phyloP scores from a whole-genome alignment of 768 basidiomycete species.

The Glaciozyma martinii region DNA sequence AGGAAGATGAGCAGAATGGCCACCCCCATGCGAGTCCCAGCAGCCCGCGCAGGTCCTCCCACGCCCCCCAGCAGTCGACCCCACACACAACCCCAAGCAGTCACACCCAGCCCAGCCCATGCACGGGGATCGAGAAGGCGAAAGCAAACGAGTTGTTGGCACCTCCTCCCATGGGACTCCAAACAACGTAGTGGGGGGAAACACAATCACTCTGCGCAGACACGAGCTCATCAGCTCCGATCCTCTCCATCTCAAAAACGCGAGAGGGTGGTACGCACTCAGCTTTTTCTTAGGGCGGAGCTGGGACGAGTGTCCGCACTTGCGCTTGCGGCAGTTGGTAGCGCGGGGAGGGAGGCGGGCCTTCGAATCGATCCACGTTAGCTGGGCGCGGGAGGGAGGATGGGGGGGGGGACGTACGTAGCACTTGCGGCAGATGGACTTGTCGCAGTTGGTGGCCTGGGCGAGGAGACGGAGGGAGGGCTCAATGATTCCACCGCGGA shows the following conservation, averaged over 20 bases:
- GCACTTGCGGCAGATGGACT: conserved; percentile 98
- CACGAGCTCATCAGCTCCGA: no score
- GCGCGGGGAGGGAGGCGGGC: conserved; percentile 95
- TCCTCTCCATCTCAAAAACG: background rate
- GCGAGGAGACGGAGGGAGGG: conserved; percentile 96
- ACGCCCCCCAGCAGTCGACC: no score
- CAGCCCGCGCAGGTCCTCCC: no score
- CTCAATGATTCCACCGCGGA: conserved; percentile 97
- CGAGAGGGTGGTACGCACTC: conserved; percentile 55
- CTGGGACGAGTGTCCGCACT: conserved; percentile 56
- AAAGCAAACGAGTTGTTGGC: no score
- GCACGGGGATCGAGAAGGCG: no score
- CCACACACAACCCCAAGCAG: no score
- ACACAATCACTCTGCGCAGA: no score
- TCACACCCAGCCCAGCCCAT: no score
- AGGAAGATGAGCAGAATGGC: no score
- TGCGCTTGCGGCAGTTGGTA: conserved; percentile 96
- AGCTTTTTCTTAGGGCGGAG: conserved; percentile 77
- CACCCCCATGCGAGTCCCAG: no score
- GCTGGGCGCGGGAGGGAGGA: background rate
- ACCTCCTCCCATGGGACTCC: no score
- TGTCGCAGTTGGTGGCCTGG: conserved; percentile 70
- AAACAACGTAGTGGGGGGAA: no score
- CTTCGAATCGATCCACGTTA: background rate
- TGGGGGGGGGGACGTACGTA: conserved; percentile 48